These are phyloP conservation scores for Parietaria judaica DNA, from an alignment of 306 rosid species.

Conservation along the genomic window DNA sequence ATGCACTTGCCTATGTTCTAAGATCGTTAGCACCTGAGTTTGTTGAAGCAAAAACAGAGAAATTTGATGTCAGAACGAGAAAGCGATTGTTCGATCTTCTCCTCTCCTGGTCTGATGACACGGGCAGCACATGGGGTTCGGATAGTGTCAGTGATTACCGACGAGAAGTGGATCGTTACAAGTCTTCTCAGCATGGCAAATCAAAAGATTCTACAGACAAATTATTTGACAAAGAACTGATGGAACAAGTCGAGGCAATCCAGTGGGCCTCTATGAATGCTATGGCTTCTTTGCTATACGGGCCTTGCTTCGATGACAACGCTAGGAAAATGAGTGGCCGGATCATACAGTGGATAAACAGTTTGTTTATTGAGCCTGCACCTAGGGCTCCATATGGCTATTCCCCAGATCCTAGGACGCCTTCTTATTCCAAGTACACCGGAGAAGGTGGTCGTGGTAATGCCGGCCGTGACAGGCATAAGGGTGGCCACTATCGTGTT, in stretches of 20 bases:
- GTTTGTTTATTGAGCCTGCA: constrained; percentile 86
- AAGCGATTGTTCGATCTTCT: constrained; percentile 89
- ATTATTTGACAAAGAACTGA: constrained; percentile 91
- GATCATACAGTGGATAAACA: constrained; percentile 89
- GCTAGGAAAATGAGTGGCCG: constrained; percentile 99
- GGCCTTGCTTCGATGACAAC: constrained; percentile 98
- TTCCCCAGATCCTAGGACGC: constrained; percentile 99
- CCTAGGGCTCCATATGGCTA: constrained; percentile 97
- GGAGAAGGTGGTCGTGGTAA: constrained; percentile 85
- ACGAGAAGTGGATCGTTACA: constrained; percentile 97
- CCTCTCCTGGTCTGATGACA: constrained; percentile 91
- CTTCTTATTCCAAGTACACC: constrained; percentile 73
- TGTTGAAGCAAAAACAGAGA: constrained; percentile 93
- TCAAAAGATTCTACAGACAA: constrained; percentile 98
- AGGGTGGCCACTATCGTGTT: constrained; percentile 82
- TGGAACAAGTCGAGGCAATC: constrained; percentile 94
- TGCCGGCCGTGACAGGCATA: constrained; percentile 86
- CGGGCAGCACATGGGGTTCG: constrained; percentile 70
- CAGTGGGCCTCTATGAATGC: constrained; percentile 99
- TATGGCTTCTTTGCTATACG: constrained; percentile 91
- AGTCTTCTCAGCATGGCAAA: constrained; percentile 92
- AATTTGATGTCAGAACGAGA: constrained; percentile 87
- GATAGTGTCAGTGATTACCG: constrained; percentile 87
- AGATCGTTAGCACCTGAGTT: constrained; percentile 95
- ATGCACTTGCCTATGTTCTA: constrained; percentile 91